Percentiles rank a stretch among this genome's conserved stretches.
phyloP scores from a whole-genome alignment of 2,329 filamentous ascomycete species.

The Penicillium sp. region DNA sequence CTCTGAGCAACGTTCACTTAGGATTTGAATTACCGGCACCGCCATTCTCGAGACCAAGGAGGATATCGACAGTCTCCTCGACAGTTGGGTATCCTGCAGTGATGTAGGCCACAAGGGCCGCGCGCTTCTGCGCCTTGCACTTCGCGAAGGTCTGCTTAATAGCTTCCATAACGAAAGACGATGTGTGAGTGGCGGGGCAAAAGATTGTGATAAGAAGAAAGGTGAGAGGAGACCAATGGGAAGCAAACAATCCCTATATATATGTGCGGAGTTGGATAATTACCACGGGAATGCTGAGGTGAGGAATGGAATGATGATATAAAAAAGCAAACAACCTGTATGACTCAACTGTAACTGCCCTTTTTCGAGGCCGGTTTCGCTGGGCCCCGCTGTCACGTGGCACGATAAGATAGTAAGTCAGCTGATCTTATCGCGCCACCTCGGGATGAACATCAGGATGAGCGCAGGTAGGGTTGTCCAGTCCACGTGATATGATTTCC shows the following conservation, averaged over 20 bases:
- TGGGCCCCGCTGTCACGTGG: slow-evolving; percentile 18
- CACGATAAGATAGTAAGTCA: slow-evolving; percentile 15
- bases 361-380: slow-evolving; percentile 14
- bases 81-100: slow-evolving; percentile 86
- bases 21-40: slow-evolving; percentile 66
- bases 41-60: slow-evolving; percentile 87
- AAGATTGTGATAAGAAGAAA: slow-evolving; percentile 4
- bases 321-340: neutral
- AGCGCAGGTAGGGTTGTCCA: neutral
- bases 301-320: neutral
- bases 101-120: slow-evolving; percentile 91
- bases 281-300: neutral
- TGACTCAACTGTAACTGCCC: slow-evolving; percentile 18
- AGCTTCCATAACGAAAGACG: slow-evolving; percentile 46
- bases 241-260: slow-evolving; percentile 1
- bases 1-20: neutral
- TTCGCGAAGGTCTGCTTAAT: slow-evolving; percentile 57
- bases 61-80: slow-evolving; percentile 77
- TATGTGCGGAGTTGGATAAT: neutral
- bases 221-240: slow-evolving; percentile 3
- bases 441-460: neutral
- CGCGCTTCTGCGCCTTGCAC: slow-evolving; percentile 60
- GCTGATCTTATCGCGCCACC: neutral
- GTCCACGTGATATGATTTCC: neutral
- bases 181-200: slow-evolving; percentile 6